phyloP scores from a whole-genome alignment of 208 protist genomes.

The Angomonas deanei region DNA sequence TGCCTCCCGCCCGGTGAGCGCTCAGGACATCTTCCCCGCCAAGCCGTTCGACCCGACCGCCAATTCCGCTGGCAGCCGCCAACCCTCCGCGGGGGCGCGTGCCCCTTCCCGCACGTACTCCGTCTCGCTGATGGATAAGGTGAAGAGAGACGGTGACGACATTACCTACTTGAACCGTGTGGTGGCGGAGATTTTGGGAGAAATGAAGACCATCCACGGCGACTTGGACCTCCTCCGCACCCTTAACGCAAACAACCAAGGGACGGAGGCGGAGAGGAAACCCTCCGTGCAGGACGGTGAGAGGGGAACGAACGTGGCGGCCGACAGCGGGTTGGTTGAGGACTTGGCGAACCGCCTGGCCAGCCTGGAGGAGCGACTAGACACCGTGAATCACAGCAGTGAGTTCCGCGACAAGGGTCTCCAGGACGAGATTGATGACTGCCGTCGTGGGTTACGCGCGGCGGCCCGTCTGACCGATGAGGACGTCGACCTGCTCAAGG shows the following conservation, averaged over 20 bases:
- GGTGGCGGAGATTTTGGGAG: slow-evolving; percentile 83
- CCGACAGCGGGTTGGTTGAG: not conserved
- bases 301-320: too few species aligned
- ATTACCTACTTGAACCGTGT: slow-evolving; percentile 86
- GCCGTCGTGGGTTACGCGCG: slow-evolving; percentile 22
- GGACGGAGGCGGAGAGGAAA: not conserved
- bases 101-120: not conserved
- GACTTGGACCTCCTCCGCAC: slow-evolving; percentile 68
- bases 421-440: slow-evolving; percentile 29
- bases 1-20: not conserved
- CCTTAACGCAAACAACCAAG: not conserved
- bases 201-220: slow-evolving; percentile 75
- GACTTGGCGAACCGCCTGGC: slow-evolving; percentile 15
- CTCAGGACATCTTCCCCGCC: slow-evolving; percentile 6
- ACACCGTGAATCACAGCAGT: slow-evolving; percentile 15
- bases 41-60: slow-evolving; percentile 6
- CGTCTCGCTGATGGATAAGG: slow-evolving; percentile 38
- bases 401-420: slow-evolving; percentile 20
- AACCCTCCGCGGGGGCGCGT: too few species aligned
- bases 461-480: slow-evolving; percentile 28
- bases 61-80: too few species aligned
- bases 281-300: not conserved
- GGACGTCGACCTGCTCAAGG: slow-evolving; percentile 31
- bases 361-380: slow-evolving; percentile 24
- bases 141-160: slow-evolving; percentile 58